Evolutionary conservation across 192 early-diverging fungal genomes (phyloP), one percentile per base, ranked within the genome.

Genomic region (Pilobolus umbonatus): DNA sequence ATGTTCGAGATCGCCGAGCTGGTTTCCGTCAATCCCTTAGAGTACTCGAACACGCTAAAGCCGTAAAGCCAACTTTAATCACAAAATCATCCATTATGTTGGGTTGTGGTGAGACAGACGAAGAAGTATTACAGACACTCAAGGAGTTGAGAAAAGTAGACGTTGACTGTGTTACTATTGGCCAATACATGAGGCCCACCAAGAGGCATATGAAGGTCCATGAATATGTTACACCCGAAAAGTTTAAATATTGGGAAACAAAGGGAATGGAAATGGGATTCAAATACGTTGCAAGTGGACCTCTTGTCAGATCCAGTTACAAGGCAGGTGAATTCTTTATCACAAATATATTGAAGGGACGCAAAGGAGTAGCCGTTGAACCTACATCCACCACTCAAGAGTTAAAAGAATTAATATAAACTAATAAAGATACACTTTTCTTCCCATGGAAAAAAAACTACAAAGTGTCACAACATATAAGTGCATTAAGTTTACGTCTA

Each of bases 151-250:
- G 94, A 46, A 77, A 82, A 21, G 77, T 84, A 12, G 80, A 88
- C 38, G 94, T 96, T 21, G 96, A 98, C 64, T 91, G 93, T 39
- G 82, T 98, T 17, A 98, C 96, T 9, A 75, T 98, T 55, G 96
- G 96, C n/a, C 96, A 98, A 73, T 98, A 98, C 69, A 98, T 98
- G 96, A 83, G 92, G 43, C 96, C 96, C n/a, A 96, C 96, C 21
- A 98, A 96, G 80, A 87, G 90, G 59, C 94, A 98, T 71, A 94
- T 98, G 92, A 95, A 95, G 80, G 90, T 97, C 19, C 80, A 89
- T 54, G 93, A 94, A 65, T 98, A 96, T 61, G 86, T 98, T 36
- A 83, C 87, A 40, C 94, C 94, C 4, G 86, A 90, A 43, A 92
- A 91, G 68, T 98, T 95, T 69, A 87, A 87, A 60, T 80, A 91